Evolutionary conservation across 2,329 filamentous ascomycete species (phyloP), one percentile per base, ranked within the genome.

Genomic region (Phoma sp.): DNA sequence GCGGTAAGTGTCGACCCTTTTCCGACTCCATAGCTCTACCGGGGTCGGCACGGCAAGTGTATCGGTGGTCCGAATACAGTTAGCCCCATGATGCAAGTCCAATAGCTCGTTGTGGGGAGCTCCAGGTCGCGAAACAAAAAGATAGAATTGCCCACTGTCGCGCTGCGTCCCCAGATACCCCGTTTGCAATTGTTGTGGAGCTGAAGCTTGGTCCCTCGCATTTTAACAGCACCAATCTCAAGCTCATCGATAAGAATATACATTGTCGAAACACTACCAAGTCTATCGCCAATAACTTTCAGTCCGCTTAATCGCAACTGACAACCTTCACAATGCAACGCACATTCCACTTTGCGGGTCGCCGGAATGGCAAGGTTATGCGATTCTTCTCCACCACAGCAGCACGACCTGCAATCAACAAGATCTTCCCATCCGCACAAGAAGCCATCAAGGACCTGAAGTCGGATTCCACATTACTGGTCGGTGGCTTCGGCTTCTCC

Each of bases 381-480:
- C 73, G 73, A 37, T 74, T 71, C 56, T 75, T 75, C 54, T 71
- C 70, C 26, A 70, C 57, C 43, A 70, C 68, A n/a, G 37, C 65
- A 3, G 57, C 57, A 20, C 73, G 73, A 18, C 59, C 60, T 42
- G 67, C 65, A 28, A 75, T 76, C 66, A 76, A 76, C 62, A 76
- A 76, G 57, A 75, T 76, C 42, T 70, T 69, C 12, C 68, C 72
- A 9, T 74, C 72, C 5, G 73, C 74, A 14, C 62, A 68, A 55
- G 72, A 75, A 64, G 74, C 74, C 20, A 67, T 76, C 54, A 67
- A 69, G 36, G 73, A 76, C 61, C 69, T 76, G 66, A 69, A 74
- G 40, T 69, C 70, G n/a, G 57, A 69, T 51, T 68, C 66, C 11
- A 76, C 71, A 20, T 62, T 76, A 9, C 64, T 76, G 1, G 72